Conservation (phyloP, 2,329 filamentous ascomycete species). For the Harringtonia aguacate region DNA sequence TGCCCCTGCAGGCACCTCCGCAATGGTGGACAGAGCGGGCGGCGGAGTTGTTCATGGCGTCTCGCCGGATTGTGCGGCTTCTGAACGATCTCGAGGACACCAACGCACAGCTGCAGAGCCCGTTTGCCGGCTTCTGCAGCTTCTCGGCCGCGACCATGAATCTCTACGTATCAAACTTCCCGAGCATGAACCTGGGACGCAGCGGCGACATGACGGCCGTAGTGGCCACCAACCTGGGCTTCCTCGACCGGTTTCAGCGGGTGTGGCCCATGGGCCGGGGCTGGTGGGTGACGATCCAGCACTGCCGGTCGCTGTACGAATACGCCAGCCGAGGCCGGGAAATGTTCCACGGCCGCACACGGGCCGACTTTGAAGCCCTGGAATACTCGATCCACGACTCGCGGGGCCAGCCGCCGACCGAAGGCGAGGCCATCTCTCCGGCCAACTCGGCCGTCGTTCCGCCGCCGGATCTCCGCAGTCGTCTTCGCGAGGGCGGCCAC, state of each 20-base stretch:
- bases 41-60: slow-evolving; percentile 23
- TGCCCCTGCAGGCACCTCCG: not conserved
- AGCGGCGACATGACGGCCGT: slow-evolving; percentile 10
- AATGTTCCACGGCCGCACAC: slow-evolving; percentile 4
- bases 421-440: not conserved
- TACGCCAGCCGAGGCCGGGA: not conserved
- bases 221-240: slow-evolving; percentile 1
- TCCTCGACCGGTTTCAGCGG: slow-evolving; percentile 2
- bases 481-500: too few species aligned
- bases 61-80: slow-evolving; percentile 22
- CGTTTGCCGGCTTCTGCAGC: slow-evolving; percentile 33
- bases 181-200: slow-evolving; percentile 27
- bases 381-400: slow-evolving; percentile 10
- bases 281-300: slow-evolving; percentile 10
- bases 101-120: slow-evolving; percentile 25
- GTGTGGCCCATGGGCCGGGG: slow-evolving; percentile 7
- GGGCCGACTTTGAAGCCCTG: slow-evolving; percentile 7
- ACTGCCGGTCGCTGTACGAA: slow-evolving; percentile 2
- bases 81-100: slow-evolving; percentile 26
- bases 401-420: not conserved
- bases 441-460: not conserved
- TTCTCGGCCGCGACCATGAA: slow-evolving; percentile 33
- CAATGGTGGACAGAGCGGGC: slow-evolving; percentile 25
- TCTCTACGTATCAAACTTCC: slow-evolving; percentile 27
- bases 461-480: too few species aligned